Conservation (phyloP, 805 yeast genomes). For the Hanseniaspora nectarophila region DNA sequence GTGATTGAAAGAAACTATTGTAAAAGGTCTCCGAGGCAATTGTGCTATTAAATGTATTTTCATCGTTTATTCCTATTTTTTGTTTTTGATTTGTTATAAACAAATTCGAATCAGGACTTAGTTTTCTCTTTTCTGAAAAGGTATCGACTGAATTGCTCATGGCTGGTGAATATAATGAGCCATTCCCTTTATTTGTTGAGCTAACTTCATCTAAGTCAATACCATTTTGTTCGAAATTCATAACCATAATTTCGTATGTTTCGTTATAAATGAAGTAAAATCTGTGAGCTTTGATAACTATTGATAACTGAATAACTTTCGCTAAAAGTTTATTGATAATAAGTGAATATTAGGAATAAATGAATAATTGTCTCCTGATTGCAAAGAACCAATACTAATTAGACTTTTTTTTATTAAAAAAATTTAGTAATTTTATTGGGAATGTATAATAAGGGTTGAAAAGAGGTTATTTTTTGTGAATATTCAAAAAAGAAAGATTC, state of each 20-base stretch:
- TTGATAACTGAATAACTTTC: too few species aligned
- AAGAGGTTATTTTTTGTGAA: too few species aligned
- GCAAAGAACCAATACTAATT: too few species aligned
- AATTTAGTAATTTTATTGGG: too few species aligned
- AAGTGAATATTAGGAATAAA: too few species aligned
- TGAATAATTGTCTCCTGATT: too few species aligned
- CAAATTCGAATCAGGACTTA: neutral
- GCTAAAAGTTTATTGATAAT: too few species aligned
- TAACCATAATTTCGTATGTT: neutral
- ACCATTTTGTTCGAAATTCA: constrained; percentile 14
- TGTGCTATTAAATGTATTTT: neutral
- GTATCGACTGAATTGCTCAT: neutral
- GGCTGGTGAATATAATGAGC: neutral
- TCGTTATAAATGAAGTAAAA: too few species aligned
- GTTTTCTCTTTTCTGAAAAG: neutral
- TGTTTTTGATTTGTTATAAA: neutral
- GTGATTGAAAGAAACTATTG: neutral
- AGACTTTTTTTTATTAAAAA: too few species aligned
- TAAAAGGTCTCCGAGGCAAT: neutral
- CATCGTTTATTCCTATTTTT: neutral
- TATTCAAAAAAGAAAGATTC: too few species aligned
- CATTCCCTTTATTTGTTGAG: neutral
- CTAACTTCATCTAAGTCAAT: constrained; percentile 1
- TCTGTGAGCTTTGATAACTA: too few species aligned
- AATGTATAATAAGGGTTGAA: too few species aligned